phyloP scores from a whole-genome alignment of 177 flowering plant genomes.

The Vitis hybrid region DNA sequence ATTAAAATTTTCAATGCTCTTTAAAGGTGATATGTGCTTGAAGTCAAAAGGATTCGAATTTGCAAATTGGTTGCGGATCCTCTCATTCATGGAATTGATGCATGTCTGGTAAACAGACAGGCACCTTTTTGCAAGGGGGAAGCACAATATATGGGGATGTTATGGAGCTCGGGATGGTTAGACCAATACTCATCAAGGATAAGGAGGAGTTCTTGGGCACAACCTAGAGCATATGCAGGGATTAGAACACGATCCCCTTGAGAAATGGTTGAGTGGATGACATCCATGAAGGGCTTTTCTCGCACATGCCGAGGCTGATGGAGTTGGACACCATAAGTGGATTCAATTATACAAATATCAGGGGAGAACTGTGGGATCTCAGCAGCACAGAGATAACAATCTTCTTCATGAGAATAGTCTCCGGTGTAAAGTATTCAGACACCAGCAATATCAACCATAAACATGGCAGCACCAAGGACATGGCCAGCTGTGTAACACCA shows the following conservation, averaged over 20 bases:
- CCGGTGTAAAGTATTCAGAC: constrained; percentile 95
- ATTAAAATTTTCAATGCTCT: constrained; percentile 75
- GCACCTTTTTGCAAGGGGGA: constrained; percentile 94
- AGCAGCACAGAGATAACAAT: constrained; percentile 96
- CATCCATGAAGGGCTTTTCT: constrained; percentile 95
- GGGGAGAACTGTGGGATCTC: constrained; percentile 95
- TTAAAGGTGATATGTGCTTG: constrained; percentile 77
- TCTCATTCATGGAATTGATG: constrained; percentile 91
- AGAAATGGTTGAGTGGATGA: constrained; percentile 75
- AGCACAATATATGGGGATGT: constrained; percentile 95
- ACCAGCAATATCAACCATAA: constrained; percentile 99
- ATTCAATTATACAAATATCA: constrained; percentile 90
- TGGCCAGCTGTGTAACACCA: constrained; percentile 99
- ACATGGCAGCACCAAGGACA: constrained; percentile 99
- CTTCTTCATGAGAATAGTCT: constrained; percentile 97
- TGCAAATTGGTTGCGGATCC: constrained; percentile 79
- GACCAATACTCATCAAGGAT: constrained; percentile 98
- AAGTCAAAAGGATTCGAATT: constrained; percentile 86
- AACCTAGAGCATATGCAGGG: constrained; percentile 96
- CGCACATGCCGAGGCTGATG: constrained; percentile 80
- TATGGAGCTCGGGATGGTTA: constrained; percentile 88
- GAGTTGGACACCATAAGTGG: constrained; percentile 94
- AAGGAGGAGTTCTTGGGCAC: constrained; percentile 94
- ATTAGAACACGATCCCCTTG: constrained; percentile 95
- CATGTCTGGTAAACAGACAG: constrained; percentile 94